These are phyloP conservation scores for Solanum chiquidenum DNA, from an alignment of 257 asterid genomes.

Conservation along the genomic window DNA sequence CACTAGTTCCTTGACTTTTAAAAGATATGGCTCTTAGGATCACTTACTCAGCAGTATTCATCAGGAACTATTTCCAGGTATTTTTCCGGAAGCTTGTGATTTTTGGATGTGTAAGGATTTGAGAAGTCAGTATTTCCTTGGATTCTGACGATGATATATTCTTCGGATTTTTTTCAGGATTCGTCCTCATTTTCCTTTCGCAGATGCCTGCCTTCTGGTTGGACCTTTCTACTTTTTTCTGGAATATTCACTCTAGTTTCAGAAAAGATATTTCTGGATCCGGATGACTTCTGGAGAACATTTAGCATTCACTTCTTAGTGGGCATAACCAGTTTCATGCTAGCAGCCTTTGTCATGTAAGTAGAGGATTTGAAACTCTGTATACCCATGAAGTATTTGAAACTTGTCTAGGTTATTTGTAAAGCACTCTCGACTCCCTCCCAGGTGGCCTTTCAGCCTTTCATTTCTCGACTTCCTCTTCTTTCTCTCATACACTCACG, in stretches of 20 bases:
- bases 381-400: not conserved
- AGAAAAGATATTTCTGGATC: conserved; percentile 52
- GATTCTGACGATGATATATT: not conserved
- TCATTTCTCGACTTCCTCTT: not conserved
- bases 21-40: conserved; percentile 87
- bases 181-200: conserved; percentile 64
- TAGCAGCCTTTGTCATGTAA: conserved; percentile 51
- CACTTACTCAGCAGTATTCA: conserved; percentile 65
- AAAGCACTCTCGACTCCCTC: not conserved
- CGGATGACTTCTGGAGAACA: conserved; percentile 69
- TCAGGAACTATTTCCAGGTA: conserved; percentile 82
- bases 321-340: conserved; percentile 50
- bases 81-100: not conserved
- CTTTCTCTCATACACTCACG: not conserved
- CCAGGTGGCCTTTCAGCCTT: not conserved
- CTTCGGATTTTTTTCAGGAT: conserved; percentile 31
- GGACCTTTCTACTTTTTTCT: conserved; percentile 44
- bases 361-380: conserved; percentile 8
- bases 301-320: conserved; percentile 56
- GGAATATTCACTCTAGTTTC: conserved; percentile 54
- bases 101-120: not conserved
- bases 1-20: conserved; percentile 36
- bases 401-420: not conserved
- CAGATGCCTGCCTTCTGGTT: conserved; percentile 79
- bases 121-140: not conserved